These are phyloP conservation scores for Macadamia integrifolia DNA, from an alignment of 164 flowering plant genomes.

Conservation along the genomic window DNA sequence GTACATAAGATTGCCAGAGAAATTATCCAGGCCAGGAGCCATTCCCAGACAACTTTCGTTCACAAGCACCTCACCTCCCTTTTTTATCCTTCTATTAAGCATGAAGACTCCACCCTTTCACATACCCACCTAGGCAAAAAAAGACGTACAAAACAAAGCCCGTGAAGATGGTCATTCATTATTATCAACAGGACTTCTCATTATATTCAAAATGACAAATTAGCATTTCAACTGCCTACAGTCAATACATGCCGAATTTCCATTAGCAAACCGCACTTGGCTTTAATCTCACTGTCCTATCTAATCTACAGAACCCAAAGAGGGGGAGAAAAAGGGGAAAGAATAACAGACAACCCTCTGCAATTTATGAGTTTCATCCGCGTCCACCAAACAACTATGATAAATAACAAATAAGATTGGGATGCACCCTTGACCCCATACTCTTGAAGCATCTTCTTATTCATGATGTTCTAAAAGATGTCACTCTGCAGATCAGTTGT, in stretches of 20 bases:
- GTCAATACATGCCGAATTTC: constrained; percentile 8
- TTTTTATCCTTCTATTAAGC: too few relatives aligned
- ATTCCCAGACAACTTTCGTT: too few relatives aligned
- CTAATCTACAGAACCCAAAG: constrained; percentile 1
- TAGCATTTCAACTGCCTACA: background rate
- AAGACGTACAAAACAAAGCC: too few relatives aligned
- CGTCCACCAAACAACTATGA: background rate
- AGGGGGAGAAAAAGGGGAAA: background rate
- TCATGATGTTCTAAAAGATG: background rate
- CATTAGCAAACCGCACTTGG: background rate
- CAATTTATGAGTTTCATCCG: background rate
- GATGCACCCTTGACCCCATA: background rate
- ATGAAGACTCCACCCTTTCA: too few relatives aligned
- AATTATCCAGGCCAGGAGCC: too few relatives aligned
- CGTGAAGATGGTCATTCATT: too few relatives aligned
- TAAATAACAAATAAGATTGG: background rate
- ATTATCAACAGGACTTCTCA: background rate
- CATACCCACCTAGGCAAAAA: too few relatives aligned
- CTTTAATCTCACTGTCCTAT: background rate
- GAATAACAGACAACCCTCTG: background rate
- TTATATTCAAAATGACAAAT: background rate
- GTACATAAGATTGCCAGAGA: too few relatives aligned
- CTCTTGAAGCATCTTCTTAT: constrained; percentile 11
- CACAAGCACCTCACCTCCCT: too few relatives aligned
- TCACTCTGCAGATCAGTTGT: constrained; percentile 7